Evolutionary conservation across 192 early-diverging fungal species (phyloP).

Genomic region (Spinellus fusiger): DNA sequence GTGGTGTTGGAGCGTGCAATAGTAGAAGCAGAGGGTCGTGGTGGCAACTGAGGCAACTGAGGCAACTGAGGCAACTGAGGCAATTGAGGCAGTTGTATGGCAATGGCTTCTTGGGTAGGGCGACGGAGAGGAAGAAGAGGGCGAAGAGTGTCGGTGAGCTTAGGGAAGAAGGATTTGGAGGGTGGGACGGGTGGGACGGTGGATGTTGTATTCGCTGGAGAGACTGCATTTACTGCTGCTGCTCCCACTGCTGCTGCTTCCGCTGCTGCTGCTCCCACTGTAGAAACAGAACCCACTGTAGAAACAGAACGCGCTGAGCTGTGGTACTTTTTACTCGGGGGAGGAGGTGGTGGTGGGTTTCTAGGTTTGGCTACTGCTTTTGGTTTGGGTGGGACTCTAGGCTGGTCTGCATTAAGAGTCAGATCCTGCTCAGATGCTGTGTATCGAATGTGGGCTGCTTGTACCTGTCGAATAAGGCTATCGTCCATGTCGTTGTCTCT

Average conservation of each 20-base stretch:
- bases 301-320: neutral
- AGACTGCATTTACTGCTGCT: neutral
- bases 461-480: constrained; percentile 9
- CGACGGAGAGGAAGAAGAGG: constrained; percentile 1
- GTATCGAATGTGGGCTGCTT: constrained; percentile 8
- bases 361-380: neutral
- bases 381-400: constrained; percentile 1
- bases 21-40: constrained; percentile 14
- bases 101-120: too few relatives aligned
- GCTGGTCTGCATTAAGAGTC: neutral
- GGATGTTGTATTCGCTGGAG: neutral
- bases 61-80: neutral
- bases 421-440: constrained; percentile 6
- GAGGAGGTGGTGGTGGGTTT: constrained; percentile 19
- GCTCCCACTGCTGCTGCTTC: neutral
- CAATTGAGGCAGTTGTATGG: too few relatives aligned
- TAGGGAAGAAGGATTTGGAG: neutral
- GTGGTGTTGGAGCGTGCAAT: constrained; percentile 7
- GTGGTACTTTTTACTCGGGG: constrained; percentile 24
- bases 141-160: neutral
- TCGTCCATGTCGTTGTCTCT: constrained; percentile 10
- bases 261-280: neutral
- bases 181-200: neutral
- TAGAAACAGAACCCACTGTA: neutral
- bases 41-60: constrained; percentile 13